Percentiles rank a stretch among this genome's conserved stretches.
These are phyloP conservation scores for Thymus mandschuricus DNA, from an alignment of 257 asterid species.

Conservation along the genomic window DNA sequence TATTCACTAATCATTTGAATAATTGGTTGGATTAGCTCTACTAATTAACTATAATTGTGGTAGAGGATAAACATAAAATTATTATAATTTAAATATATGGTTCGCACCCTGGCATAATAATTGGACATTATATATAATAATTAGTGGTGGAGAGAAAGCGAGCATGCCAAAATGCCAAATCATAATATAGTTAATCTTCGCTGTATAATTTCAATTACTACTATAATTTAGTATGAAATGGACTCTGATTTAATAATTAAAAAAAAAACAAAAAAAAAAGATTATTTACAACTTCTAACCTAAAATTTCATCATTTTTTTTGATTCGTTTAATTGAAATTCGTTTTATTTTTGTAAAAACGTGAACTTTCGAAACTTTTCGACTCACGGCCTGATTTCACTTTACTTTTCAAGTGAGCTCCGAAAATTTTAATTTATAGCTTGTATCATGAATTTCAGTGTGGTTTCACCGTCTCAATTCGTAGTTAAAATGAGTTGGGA, in stretches of 20 bases:
- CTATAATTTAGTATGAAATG: background rate
- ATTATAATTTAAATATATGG: conserved; percentile 11
- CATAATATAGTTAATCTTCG: background rate
- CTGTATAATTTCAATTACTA: background rate
- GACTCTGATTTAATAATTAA: background rate
- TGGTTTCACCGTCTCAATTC: no score
- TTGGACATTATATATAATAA: background rate
- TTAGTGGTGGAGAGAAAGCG: background rate
- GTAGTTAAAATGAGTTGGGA: no score
- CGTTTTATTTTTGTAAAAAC: no score
- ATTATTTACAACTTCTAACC: no score
- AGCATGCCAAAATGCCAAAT: background rate
- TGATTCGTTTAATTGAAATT: no score
- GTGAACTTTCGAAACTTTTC: no score
- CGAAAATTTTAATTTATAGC: no score
- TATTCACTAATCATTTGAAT: conserved; percentile 4
- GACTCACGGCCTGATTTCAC: no score
- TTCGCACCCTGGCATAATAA: conserved; percentile 9
- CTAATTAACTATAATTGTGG: background rate
- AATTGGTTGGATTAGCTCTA: conserved; percentile 12
- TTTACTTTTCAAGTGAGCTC: no score
- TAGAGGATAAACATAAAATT: conserved; percentile 15
- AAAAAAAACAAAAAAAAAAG: no score
- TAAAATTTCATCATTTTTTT: no score
- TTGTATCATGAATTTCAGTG: no score